These are phyloP conservation scores for Leishmania turanica DNA, from an alignment of 208 protist genomes.

Conservation along the genomic window DNA sequence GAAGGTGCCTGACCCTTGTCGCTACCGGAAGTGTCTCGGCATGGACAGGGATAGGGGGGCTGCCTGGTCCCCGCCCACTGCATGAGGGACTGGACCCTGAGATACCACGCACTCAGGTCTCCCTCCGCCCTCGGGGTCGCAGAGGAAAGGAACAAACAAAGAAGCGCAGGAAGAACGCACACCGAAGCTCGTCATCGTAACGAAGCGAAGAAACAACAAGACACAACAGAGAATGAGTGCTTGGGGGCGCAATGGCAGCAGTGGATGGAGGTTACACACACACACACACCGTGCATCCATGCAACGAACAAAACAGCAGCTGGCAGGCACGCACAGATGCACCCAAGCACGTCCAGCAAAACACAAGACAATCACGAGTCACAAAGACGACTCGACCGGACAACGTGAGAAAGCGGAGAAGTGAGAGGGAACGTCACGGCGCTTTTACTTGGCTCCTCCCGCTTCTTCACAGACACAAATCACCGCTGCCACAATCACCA, in stretches of 20 bases:
- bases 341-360: background rate
- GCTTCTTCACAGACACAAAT: background rate
- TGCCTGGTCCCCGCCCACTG: too few species aligned
- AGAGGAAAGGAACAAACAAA: background rate
- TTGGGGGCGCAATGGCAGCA: background rate
- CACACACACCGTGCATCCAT: background rate
- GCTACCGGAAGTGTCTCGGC: background rate
- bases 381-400: background rate
- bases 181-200: background rate
- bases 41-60: background rate
- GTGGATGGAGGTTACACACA: background rate
- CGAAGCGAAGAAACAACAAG: background rate
- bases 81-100: background rate
- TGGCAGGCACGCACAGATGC: background rate
- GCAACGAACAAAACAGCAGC: background rate
- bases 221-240: background rate
- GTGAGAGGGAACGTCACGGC: background rate
- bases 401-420: background rate
- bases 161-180: background rate
- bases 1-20: background rate
- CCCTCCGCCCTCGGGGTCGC: background rate
- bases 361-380: background rate
- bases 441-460: background rate
- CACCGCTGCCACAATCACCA: background rate
- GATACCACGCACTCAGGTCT: background rate